Percentiles rank a stretch among this genome's conserved stretches.
phyloP scores from a whole-genome alignment of 176 grass and related monocot genomes.

The Leersia perrieri region DNA sequence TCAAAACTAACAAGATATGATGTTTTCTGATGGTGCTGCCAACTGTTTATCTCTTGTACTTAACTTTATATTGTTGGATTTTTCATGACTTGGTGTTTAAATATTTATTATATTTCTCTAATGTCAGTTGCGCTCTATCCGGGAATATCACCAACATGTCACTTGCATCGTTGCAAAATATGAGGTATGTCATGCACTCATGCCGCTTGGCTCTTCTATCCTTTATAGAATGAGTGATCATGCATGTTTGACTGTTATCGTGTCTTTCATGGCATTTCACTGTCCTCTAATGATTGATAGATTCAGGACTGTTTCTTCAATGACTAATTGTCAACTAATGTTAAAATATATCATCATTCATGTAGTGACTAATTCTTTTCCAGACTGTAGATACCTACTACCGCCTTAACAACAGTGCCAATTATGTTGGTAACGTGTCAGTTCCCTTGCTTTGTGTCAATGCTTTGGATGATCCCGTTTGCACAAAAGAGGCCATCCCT shows the following conservation, averaged over 20 bases:
- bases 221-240: constrained; percentile 21
- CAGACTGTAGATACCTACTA: constrained; percentile 99
- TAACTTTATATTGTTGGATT: neutral
- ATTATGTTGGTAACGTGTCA: constrained; percentile 69
- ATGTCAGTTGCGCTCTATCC: constrained; percentile 75
- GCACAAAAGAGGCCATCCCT: constrained; percentile 93
- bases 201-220: constrained; percentile 4
- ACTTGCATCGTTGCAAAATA: constrained; percentile 81
- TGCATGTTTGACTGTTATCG: neutral
- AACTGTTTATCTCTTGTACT: constrained; percentile 1
- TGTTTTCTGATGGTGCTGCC: too few relatives aligned
- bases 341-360: constrained; percentile 2
- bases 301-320: constrained; percentile 5
- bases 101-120: constrained; percentile 30
- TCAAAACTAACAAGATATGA: too few relatives aligned
- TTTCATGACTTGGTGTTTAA: constrained; percentile 9
- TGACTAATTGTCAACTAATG: constrained; percentile 1
- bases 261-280: neutral
- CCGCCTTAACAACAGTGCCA: constrained; percentile 76
- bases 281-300: neutral
- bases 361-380: constrained; percentile 23
- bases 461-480: constrained; percentile 96
- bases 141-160: constrained; percentile 88
- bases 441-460: constrained; percentile 88
- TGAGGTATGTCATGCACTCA: constrained; percentile 56